Conservation (phyloP, 164 flowering plant genomes). For the Euptelea pleiosperma region DNA sequence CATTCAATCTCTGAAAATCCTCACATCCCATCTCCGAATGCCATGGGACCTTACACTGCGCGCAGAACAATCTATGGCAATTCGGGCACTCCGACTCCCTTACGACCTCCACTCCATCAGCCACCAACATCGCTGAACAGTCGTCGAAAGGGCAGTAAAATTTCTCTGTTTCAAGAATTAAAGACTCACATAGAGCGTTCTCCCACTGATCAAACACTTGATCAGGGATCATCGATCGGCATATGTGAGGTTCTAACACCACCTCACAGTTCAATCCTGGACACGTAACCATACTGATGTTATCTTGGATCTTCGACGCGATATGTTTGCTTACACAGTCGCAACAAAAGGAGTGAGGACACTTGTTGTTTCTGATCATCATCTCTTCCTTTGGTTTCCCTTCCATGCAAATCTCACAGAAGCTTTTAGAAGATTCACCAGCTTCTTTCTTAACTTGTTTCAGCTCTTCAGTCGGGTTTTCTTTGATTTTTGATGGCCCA, state of each 20-base stretch:
- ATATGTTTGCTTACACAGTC: too few species aligned
- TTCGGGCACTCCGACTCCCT: slow-evolving; percentile 10
- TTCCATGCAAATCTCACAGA: too few species aligned
- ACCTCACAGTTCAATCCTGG: not conserved
- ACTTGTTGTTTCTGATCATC: not conserved
- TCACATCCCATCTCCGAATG: too few species aligned
- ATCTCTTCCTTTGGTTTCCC: not conserved
- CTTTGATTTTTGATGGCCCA: too few species aligned
- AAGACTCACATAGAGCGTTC: slow-evolving; percentile 7
- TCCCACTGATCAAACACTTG: slow-evolving; percentile 14
- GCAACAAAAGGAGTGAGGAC: too few species aligned
- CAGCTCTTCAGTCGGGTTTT: too few species aligned
- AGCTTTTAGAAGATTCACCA: too few species aligned
- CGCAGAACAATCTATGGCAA: too few species aligned
- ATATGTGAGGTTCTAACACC: slow-evolving; percentile 4
- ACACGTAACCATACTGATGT: slow-evolving; percentile 3
- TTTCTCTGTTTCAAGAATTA: slow-evolving; percentile 1
- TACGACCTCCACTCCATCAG: not conserved
- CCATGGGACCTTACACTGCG: too few species aligned
- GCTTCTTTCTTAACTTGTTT: too few species aligned
- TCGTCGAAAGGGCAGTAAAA: slow-evolving; percentile 5
- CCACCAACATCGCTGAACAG: slow-evolving; percentile 4
- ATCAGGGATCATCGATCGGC: not conserved
- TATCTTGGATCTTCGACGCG: slow-evolving; percentile 13
- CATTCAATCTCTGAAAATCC: slow-evolving; percentile 30